Evolutionary conservation across 768 basidiomycete species (phyloP).

Genomic region (Daedaleopsis sinensis): DNA sequence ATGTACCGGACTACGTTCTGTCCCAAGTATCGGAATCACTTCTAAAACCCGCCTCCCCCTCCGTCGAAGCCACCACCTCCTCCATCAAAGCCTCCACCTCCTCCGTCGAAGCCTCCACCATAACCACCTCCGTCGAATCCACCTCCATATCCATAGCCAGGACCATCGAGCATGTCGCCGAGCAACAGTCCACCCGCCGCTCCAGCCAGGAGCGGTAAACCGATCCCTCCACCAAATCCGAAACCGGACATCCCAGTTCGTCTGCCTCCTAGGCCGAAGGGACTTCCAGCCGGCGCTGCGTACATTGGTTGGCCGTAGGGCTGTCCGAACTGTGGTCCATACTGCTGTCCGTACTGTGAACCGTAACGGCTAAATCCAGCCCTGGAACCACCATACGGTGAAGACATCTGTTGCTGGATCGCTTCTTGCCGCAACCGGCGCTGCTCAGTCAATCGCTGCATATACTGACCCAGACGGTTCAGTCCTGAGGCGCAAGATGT

Average conservation of each 20-base stretch:
- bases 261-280: slow-evolving; percentile 8
- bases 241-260: slow-evolving; percentile 22
- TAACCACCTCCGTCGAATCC: slow-evolving; percentile 14
- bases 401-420: slow-evolving; percentile 17
- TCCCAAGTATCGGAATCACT: neutral
- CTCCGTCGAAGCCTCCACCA: slow-evolving; percentile 5
- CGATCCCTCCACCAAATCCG: slow-evolving; percentile 33
- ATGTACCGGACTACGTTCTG: no score
- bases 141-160: slow-evolving; percentile 26
- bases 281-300: slow-evolving; percentile 26
- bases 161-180: slow-evolving; percentile 31
- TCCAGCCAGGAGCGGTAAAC: slow-evolving; percentile 37
- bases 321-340: neutral
- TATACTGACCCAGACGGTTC: slow-evolving; percentile 12
- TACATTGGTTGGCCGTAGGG: slow-evolving; percentile 23
- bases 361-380: neutral
- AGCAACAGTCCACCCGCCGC: slow-evolving; percentile 40
- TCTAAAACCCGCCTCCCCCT: slow-evolving; percentile 10
- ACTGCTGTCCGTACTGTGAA: neutral
- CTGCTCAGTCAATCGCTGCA: slow-evolving; percentile 22
- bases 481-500: neutral
- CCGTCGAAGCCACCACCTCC: slow-evolving; percentile 33
- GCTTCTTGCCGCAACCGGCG: slow-evolving; percentile 13
- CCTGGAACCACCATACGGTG: slow-evolving; percentile 6
- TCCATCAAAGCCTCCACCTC: slow-evolving; percentile 30